Base-by-base conservation (phyloP, 2,329 filamentous ascomycete species). In the Pyrenochaeta sp. region DNA sequence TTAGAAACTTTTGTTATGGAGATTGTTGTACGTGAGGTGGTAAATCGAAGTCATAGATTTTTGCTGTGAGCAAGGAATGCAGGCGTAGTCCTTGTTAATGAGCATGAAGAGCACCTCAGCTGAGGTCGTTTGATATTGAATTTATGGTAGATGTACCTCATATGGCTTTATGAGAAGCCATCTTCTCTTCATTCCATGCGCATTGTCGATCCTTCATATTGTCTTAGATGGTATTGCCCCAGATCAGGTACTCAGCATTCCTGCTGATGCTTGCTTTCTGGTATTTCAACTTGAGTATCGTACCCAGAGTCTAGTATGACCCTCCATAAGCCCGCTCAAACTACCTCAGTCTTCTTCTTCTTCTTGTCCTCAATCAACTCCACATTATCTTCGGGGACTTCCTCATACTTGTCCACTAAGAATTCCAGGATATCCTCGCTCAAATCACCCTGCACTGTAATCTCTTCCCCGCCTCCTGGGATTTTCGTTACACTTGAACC, bases 401-500 rank as follows among this genome's bases (percentile, higher is more conserved):
- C 86, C 76, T 90, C 89, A 77, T 97, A 96, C 73, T 91, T 90
- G 73, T 97, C 92, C 60, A 90, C 75, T 71, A 99, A 78, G 80
- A 94, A 97, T 74, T 98, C 95, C 71, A 91, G 86, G 61, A 99
- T 88, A 79, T 99, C 95, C 68, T 95, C 91, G 75, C 92, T 96
- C 58, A 99, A 88, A 79, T 99, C 95, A 30, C 95, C 95, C 79
- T 99, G 95, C 17, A 99, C 92, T 4, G 96, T 96, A 74, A 99
- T 98, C 79, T 98, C 95, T 78, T 99, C 95, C 15, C 90, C 90
- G 18, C 91, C 92, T 49, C 87, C 88, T 0, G 92, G 85, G 1
- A 90, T 85, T 80, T 97, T 97, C 7, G 94, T 98, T 39, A 99
- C 95, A 39, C 89, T 93, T 14, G 88, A 90, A 0, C 95, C 95